Conservation (phyloP, 192 early-diverging fungal species). For the Coemansia brasiliensis region DNA sequence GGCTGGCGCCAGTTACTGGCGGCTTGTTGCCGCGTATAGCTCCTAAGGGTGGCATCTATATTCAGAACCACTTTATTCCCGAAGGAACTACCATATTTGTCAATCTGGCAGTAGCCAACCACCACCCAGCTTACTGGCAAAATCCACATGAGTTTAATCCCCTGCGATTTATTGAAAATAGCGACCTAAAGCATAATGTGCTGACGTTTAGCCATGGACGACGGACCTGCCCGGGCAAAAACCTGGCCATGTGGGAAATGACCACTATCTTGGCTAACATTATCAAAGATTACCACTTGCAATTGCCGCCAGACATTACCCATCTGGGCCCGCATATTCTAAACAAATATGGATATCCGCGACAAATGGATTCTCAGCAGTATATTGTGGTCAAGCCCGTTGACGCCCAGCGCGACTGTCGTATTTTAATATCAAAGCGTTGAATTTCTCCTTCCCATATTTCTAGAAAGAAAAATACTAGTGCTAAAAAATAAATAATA, state of each 20-base stretch:
- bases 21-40: conserved; percentile 24
- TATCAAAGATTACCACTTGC: conserved; percentile 42
- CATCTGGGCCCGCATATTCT: conserved; percentile 39
- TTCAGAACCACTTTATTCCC: conserved; percentile 33
- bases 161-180: conserved; percentile 22
- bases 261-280: conserved; percentile 30
- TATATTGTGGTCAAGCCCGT: conserved; percentile 43
- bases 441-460: not conserved
- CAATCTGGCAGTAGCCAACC: conserved; percentile 35
- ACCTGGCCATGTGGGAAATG: conserved; percentile 40
- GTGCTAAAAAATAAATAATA: too few relatives aligned
- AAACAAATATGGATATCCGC: conserved; percentile 40
- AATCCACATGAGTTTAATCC: conserved; percentile 27
- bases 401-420: conserved; percentile 31
- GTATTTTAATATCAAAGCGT: conserved; percentile 15
- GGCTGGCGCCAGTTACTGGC: conserved; percentile 34
- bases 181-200: conserved; percentile 22
- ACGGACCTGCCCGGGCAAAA: conserved; percentile 35
- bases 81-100: conserved; percentile 24
- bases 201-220: conserved; percentile 32
- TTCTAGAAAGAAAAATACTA: too few relatives aligned
- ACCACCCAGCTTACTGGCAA: conserved; percentile 26
- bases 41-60: conserved; percentile 23
- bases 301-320: conserved; percentile 27
- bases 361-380: conserved; percentile 35